These are phyloP conservation scores for Kwoniella dendrophila DNA, from an alignment of 768 basidiomycete species.

Conservation along the genomic window DNA sequence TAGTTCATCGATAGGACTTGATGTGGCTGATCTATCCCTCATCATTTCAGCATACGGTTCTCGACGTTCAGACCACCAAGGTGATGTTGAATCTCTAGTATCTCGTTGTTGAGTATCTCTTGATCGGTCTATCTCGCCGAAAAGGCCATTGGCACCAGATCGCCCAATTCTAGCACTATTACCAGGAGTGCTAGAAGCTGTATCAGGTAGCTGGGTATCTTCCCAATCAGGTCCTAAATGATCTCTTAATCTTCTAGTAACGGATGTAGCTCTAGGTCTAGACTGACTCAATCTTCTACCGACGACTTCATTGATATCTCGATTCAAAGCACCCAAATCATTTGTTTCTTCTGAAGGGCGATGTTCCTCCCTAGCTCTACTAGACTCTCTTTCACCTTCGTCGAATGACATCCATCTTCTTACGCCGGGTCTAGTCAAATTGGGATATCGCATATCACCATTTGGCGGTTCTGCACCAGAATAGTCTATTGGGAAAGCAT, in stretches of 20 bases:
- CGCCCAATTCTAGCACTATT: not conserved
- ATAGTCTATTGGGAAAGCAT: not conserved
- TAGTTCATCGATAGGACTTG: constrained; percentile 5
- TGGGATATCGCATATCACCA: not conserved
- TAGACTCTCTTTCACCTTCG: constrained; percentile 17
- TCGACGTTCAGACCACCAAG: no score
- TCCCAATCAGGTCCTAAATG: constrained; percentile 21
- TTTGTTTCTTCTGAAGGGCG: not conserved
- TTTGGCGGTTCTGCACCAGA: not conserved
- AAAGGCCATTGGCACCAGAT: not conserved
- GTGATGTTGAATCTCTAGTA: no score
- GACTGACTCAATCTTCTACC: constrained; percentile 20
- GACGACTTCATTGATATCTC: constrained; percentile 20
- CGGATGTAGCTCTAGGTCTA: constrained; percentile 9
- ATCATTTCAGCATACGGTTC: no score
- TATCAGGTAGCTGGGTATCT: not conserved
- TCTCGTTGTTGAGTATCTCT: no score
- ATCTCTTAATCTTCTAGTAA: constrained; percentile 13
- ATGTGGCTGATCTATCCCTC: no score
- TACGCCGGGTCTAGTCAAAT: constrained; percentile 5
- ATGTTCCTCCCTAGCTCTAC: not conserved
- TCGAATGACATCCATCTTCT: constrained; percentile 24
- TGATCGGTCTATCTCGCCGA: constrained; percentile 4
- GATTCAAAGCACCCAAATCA: constrained; percentile 10
- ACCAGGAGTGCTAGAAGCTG: not conserved